Evolutionary conservation across 768 basidiomycete species (phyloP), one percentile per base, ranked within the genome.

Genomic region (Zangia roseola): DNA sequence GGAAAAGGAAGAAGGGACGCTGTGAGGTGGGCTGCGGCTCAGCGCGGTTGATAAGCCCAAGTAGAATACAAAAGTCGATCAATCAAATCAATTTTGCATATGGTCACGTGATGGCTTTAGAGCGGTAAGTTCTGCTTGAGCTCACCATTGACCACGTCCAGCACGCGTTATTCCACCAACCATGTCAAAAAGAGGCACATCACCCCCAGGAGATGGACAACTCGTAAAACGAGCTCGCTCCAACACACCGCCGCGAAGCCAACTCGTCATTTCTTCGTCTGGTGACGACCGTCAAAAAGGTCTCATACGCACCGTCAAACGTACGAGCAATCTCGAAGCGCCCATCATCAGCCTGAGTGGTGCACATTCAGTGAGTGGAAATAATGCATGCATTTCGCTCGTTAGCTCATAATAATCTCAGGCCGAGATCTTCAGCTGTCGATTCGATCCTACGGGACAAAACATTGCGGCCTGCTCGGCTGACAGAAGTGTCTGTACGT

Each of bases 381-480:
- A 1, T 21, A 2, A 13, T 17, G 21, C 16, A 9, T 21, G n/a
- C 21, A 6, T 24, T 12, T 48, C 4, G 10, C 20, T 59, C 12
- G 13, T 17, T 10, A 10, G 6, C 40, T 50, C 16, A 46, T 25
- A 21, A 13, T 38, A 7, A 16, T 23, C 19, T 35, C 41, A 88
- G 86, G 84, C 77, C 8, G 97, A 99, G 72, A 91, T 97, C 53
- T 55, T 94, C 54, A 89, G 89, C 57, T 91, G 93, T 72, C 80
- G 91, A 57, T 98, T 98, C 64, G 92, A 95, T 61, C 92, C 94
- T 13, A 88, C 88, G 3, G 97, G 97, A 5, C 87, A 94, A 66
- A 91, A 90, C 56, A 83, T 98, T 49, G 97, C 95, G 34, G 93
- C 93, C 9, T 91, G 88, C 63, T 94, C 91, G 13, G 80, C 88